A percentile compares a stretch with the other conserved stretches of the same genome.
Conservation (phyloP, 2,329 filamentous ascomycete genomes). For the Pyrenochaeta sp. region DNA sequence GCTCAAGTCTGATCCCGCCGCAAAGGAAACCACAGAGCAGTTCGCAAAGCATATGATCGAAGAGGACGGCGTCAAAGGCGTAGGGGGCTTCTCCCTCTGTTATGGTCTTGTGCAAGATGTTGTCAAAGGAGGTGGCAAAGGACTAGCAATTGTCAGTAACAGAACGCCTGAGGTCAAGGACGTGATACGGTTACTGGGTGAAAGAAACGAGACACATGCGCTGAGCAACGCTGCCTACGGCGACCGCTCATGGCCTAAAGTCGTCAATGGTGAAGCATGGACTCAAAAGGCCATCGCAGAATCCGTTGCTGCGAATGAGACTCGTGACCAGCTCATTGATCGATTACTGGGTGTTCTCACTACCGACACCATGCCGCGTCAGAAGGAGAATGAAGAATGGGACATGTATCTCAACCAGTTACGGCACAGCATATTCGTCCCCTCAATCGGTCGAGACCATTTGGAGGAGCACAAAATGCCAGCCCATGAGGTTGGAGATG, state of each 20-base stretch:
- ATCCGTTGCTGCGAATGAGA: conserved; percentile 52
- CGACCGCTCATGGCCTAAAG: conserved; percentile 68
- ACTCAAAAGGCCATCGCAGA: conserved; percentile 58
- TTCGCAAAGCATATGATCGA: conserved; percentile 64
- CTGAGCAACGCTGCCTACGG: conserved; percentile 68
- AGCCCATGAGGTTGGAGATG: conserved; percentile 47
- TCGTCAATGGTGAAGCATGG: conserved; percentile 63
- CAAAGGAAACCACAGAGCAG: conserved; percentile 53
- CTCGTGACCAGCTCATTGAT: conserved; percentile 59
- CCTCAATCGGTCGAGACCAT: conserved; percentile 59
- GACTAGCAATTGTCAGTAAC: conserved; percentile 68
- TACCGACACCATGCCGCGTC: conserved; percentile 62
- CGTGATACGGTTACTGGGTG: conserved; percentile 59
- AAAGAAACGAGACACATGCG: conserved; percentile 61
- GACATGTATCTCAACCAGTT: conserved; percentile 65
- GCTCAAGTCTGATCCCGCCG: conserved; percentile 53
- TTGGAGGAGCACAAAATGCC: conserved; percentile 49
- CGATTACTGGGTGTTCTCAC: conserved; percentile 61
- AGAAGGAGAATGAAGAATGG: conserved; percentile 58
- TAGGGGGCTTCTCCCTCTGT: conserved; percentile 69
- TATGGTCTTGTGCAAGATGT: conserved; percentile 63
- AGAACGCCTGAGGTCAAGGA: conserved; percentile 61
- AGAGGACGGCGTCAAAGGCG: conserved; percentile 62
- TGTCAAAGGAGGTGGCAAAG: conserved; percentile 33
- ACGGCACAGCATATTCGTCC: conserved; percentile 68